Conservation (phyloP, 2,329 filamentous ascomycete species). For the Penicillium sp. region DNA sequence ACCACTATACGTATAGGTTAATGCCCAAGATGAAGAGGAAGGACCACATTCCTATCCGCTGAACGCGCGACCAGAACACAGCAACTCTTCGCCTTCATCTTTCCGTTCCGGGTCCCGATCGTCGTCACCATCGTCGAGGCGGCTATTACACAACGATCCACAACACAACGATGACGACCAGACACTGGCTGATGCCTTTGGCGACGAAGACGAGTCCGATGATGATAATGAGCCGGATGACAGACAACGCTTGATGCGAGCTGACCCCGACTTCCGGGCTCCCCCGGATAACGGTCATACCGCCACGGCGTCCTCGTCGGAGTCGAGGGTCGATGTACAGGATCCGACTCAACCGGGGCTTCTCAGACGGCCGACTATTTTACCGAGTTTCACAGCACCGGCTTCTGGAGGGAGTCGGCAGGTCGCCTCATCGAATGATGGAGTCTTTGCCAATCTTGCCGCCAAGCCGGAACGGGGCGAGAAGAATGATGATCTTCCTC, state of each 20-base stretch:
- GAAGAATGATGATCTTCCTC: constrained; percentile 86
- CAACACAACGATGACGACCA: constrained; percentile 64
- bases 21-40: constrained; percentile 47
- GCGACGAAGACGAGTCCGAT: constrained; percentile 71
- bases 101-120: constrained; percentile 86
- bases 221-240: constrained; percentile 73
- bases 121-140: constrained; percentile 62
- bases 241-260: constrained; percentile 80
- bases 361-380: constrained; percentile 53
- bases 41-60: constrained; percentile 34
- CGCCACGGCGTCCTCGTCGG: constrained; percentile 29
- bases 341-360: constrained; percentile 30
- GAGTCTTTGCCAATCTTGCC: constrained; percentile 92
- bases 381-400: constrained; percentile 52
- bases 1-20: constrained; percentile 36
- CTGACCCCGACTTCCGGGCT: constrained; percentile 46
- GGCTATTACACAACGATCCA: constrained; percentile 55
- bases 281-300: constrained; percentile 33
- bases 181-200: constrained; percentile 90
- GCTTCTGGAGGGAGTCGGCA: constrained; percentile 51
- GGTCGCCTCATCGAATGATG: constrained; percentile 78
- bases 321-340: constrained; percentile 19
- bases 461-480: constrained; percentile 83
- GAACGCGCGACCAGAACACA: constrained; percentile 29
- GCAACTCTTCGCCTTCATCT: constrained; percentile 62